Conservation (phyloP, 495 filamentous ascomycete genomes). For the Neurospora pannonica region DNA sequence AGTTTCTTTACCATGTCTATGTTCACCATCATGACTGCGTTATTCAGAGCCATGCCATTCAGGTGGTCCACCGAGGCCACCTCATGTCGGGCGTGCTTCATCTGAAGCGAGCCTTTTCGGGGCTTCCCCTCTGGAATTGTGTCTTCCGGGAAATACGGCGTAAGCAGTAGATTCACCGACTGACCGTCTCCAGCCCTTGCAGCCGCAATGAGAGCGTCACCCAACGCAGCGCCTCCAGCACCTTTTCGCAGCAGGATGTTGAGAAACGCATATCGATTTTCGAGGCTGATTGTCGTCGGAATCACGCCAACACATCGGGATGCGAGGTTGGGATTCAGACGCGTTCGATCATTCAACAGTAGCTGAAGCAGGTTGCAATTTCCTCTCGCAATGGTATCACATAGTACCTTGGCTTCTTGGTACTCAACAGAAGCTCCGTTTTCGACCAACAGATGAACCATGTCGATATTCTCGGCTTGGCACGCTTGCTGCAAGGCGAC, state of each 20-base stretch:
- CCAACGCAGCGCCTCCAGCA: constrained; percentile 25
- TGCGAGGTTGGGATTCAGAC: constrained; percentile 28
- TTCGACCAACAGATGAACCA: constrained; percentile 34
- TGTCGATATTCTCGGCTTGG: constrained; percentile 30
- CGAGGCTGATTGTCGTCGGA: constrained; percentile 30
- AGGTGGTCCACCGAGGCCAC: constrained; percentile 37
- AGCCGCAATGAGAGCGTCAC: constrained; percentile 33
- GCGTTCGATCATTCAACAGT: constrained; percentile 25
- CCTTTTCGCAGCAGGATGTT: constrained; percentile 32
- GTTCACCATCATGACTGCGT: constrained; percentile 29
- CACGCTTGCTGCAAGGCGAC: constrained; percentile 30
- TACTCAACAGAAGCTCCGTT: constrained; percentile 39
- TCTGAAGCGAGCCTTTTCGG: constrained; percentile 15
- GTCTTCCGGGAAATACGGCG: constrained; percentile 25
- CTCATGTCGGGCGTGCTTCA: constrained; percentile 28
- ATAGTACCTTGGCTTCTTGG: constrained; percentile 28
- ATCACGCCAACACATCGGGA: constrained; percentile 33
- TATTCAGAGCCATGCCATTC: constrained; percentile 29
- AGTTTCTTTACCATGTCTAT: constrained; percentile 29
- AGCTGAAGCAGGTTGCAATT: constrained; percentile 30
- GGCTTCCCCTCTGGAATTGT: constrained; percentile 7
- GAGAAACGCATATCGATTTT: constrained; percentile 31
- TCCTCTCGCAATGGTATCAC: constrained; percentile 26
- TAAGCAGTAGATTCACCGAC: constrained; percentile 31
- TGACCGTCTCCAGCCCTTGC: constrained; percentile 29